These are phyloP conservation scores for Candida taoyuanica DNA, from an alignment of 805 yeast genomes.

Conservation along the genomic window DNA sequence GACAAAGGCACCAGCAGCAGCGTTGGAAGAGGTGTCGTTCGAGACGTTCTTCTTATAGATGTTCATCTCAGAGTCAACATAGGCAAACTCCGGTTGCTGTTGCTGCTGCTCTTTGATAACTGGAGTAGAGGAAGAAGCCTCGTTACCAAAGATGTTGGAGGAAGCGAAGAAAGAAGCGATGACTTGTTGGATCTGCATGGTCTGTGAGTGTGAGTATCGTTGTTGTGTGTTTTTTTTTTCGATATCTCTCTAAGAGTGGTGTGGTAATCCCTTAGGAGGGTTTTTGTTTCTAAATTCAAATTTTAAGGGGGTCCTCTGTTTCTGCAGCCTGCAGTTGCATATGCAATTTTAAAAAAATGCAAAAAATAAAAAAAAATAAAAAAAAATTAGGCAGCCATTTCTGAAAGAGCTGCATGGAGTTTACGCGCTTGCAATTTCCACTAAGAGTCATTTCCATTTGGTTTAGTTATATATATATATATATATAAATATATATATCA, in stretches of 20 bases:
- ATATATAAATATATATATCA: not conserved
- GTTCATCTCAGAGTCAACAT: slow-evolving; percentile 14
- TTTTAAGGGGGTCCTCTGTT: not conserved
- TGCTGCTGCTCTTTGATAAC: slow-evolving; percentile 11
- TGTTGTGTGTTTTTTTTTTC: not conserved
- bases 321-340: not conserved
- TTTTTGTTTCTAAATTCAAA: too few species aligned
- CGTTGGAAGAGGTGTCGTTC: slow-evolving; percentile 26
- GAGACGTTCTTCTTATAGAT: slow-evolving; percentile 17
- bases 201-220: slow-evolving; percentile 2
- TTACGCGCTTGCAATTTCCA: not conserved
- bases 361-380: slow-evolving; percentile 1
- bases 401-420: not conserved
- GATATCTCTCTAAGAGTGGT: too few species aligned
- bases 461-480: not conserved
- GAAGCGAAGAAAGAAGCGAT: slow-evolving; percentile 27
- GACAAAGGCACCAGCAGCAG: slow-evolving; percentile 21
- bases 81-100: slow-evolving; percentile 18
- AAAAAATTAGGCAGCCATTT: slow-evolving; percentile 2
- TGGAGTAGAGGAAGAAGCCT: slow-evolving; percentile 5
- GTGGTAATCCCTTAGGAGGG: too few species aligned
- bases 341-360: too few species aligned
- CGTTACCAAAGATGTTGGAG: slow-evolving; percentile 17
- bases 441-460: not conserved
- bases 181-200: slow-evolving; percentile 30